Evolutionary conservation across 768 basidiomycete species (phyloP).

Genomic region (Lyophyllum shimeji): DNA sequence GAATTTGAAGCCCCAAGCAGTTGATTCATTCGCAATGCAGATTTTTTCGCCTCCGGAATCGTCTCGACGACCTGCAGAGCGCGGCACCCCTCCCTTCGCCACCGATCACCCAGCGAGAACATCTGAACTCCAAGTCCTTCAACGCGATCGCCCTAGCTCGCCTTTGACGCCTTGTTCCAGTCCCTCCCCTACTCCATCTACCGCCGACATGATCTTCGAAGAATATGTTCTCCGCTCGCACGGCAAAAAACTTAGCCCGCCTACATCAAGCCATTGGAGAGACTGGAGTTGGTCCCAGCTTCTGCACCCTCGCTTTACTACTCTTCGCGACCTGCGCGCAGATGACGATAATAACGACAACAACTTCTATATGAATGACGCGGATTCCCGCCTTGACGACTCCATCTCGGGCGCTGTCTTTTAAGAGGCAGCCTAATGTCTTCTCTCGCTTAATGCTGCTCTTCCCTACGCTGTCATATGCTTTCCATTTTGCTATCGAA

Average conservation of each 20-base stretch:
- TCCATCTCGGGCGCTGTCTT: not conserved
- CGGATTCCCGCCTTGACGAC: not conserved
- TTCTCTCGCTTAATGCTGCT: not conserved
- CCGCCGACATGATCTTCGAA: conserved; percentile 21
- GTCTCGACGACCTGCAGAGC: not conserved
- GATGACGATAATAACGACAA: conserved; percentile 1
- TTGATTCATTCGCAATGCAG: not conserved
- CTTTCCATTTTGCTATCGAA: not conserved
- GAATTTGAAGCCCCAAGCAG: not conserved
- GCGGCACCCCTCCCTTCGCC: not conserved
- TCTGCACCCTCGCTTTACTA: conserved; percentile 30
- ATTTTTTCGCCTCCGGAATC: not conserved
- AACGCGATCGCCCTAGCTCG: conserved; percentile 1
- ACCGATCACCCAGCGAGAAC: not conserved
- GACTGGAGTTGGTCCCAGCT: conserved; percentile 47
- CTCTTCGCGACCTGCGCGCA: conserved; percentile 7
- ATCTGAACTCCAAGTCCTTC: not conserved
- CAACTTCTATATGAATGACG: not conserved
- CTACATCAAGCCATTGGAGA: conserved; percentile 28
- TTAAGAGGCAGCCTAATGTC: not conserved
- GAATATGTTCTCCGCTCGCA: conserved; percentile 33
- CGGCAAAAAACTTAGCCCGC: conserved; percentile 22
- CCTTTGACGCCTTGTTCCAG: conserved; percentile 3
- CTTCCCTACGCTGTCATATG: not conserved
- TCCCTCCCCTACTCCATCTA: conserved; percentile 2